phyloP scores from a whole-genome alignment of 306 rosid species.

The Dicorynia guianensis region DNA sequence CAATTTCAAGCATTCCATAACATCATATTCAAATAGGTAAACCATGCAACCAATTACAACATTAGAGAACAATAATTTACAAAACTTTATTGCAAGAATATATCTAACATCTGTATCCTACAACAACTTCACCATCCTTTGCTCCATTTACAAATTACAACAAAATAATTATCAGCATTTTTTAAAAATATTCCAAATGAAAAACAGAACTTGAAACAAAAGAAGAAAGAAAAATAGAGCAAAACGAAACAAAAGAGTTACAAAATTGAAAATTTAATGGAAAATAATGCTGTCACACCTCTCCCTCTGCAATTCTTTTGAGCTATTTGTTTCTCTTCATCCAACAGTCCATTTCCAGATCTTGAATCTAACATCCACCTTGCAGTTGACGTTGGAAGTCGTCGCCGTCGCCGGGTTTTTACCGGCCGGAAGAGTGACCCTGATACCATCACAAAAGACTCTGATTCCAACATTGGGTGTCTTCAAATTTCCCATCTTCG shows the following conservation, averaged over 20 bases:
- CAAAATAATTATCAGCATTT: neutral
- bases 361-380: conserved; percentile 63
- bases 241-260: too few relatives aligned
- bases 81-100: conserved; percentile 1
- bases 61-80: neutral
- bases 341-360: conserved; percentile 76
- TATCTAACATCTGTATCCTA: conserved; percentile 9
- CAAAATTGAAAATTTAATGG: too few relatives aligned
- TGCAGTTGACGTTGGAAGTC: conserved; percentile 54
- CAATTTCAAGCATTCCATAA: too few relatives aligned
- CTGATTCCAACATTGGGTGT: conserved; percentile 57
- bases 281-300: too few relatives aligned
- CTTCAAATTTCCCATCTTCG: conserved; percentile 53
- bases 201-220: too few relatives aligned
- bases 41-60: too few relatives aligned
- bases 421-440: conserved; percentile 48
- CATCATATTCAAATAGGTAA: too few relatives aligned
- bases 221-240: too few relatives aligned
- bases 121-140: neutral
- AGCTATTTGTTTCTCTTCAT: neutral
- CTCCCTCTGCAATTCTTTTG: too few relatives aligned
- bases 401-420: conserved; percentile 55
- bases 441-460: conserved; percentile 57
- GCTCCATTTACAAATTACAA: conserved; percentile 14
- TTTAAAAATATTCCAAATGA: neutral